These are phyloP conservation scores for Serendipita sp. DNA, from an alignment of 768 basidiomycete genomes.

Conservation along the genomic window DNA sequence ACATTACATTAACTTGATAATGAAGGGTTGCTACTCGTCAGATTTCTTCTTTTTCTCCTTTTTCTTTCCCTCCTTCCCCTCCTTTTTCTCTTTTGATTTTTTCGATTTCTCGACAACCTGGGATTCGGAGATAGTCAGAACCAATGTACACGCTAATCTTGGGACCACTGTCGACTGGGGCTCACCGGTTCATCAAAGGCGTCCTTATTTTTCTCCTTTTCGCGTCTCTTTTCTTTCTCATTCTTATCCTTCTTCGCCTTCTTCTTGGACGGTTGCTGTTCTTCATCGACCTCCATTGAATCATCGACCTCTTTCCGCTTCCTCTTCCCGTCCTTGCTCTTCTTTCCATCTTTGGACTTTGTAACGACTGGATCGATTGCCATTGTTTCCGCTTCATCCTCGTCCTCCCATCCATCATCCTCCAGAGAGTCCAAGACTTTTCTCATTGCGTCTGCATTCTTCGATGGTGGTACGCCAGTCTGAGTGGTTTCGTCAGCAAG, in stretches of 20 bases:
- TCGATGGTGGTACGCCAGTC: slow-evolving; percentile 71
- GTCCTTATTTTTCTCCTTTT: slow-evolving; percentile 28
- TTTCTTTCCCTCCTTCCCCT: too few species aligned
- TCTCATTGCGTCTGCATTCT: slow-evolving; percentile 76
- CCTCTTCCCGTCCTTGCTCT: slow-evolving; percentile 14
- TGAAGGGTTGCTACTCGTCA: too few species aligned
- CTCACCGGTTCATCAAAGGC: slow-evolving; percentile 26
- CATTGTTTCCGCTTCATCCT: slow-evolving; percentile 31
- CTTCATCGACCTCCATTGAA: slow-evolving; percentile 32
- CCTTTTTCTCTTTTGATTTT: too few species aligned
- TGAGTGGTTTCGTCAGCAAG: slow-evolving; percentile 1
- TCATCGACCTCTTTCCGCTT: slow-evolving; percentile 19
- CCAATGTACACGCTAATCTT: background rate
- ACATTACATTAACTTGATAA: too few species aligned
- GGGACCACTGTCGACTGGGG: slow-evolving; percentile 9
- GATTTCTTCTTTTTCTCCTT: too few species aligned
- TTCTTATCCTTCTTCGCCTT: slow-evolving; percentile 31
- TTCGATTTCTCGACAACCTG: background rate
- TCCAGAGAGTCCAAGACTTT: slow-evolving; percentile 71
- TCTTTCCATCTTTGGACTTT: background rate
- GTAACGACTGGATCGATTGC: background rate
- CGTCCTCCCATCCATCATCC: slow-evolving; percentile 47
- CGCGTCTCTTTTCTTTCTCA: slow-evolving; percentile 34
- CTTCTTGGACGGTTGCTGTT: slow-evolving; percentile 40
- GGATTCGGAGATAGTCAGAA: background rate